Percentiles rank a stretch among this genome's conserved stretches.
phyloP scores from a whole-genome alignment of 2,329 filamentous ascomycete species.

The Aspergillus ustus region DNA sequence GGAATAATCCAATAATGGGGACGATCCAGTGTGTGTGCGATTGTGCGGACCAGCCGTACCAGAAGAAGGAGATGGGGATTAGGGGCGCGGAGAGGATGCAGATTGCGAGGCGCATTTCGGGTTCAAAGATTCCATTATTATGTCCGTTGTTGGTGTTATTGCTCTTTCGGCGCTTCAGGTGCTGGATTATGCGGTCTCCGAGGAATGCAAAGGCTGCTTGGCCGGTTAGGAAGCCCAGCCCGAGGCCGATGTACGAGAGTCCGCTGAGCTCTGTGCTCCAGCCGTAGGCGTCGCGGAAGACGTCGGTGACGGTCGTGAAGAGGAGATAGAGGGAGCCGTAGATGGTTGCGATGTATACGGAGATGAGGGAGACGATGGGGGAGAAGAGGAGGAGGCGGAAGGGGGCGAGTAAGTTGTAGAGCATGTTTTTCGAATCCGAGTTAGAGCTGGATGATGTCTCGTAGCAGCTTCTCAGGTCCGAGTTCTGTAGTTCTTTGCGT shows the following conservation, averaged over 20 bases:
- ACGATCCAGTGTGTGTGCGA: constrained; percentile 59
- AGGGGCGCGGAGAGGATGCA: constrained; percentile 58
- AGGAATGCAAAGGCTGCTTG: constrained; percentile 37
- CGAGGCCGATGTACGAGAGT: constrained; percentile 50
- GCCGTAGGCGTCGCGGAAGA: constrained; percentile 52
- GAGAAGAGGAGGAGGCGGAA: constrained; percentile 14
- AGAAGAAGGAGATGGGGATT: constrained; percentile 51
- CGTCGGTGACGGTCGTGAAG: constrained; percentile 54
- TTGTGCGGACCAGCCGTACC: constrained; percentile 54
- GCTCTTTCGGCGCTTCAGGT: constrained; percentile 29
- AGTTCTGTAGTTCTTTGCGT: constrained; percentile 14
- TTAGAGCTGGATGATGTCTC: neutral
- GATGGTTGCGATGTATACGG: constrained; percentile 14
- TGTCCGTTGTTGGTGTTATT: constrained; percentile 10
- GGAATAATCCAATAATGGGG: constrained; percentile 58
- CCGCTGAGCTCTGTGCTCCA: constrained; percentile 49
- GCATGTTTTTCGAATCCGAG: neutral
- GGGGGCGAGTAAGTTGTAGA: too few relatives aligned
- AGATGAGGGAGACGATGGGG: constrained; percentile 14
- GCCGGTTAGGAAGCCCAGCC: constrained; percentile 42
- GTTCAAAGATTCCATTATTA: constrained; percentile 32
- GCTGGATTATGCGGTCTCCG: constrained; percentile 21
- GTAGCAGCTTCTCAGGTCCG: constrained; percentile 23
- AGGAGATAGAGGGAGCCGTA: constrained; percentile 51
- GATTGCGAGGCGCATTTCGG: constrained; percentile 53